Percentiles rank a stretch among this genome's conserved stretches.
Evolutionary conservation across 2,329 filamentous ascomycete species (phyloP).

Genomic region (Ophidiomyces ophidiicola): DNA sequence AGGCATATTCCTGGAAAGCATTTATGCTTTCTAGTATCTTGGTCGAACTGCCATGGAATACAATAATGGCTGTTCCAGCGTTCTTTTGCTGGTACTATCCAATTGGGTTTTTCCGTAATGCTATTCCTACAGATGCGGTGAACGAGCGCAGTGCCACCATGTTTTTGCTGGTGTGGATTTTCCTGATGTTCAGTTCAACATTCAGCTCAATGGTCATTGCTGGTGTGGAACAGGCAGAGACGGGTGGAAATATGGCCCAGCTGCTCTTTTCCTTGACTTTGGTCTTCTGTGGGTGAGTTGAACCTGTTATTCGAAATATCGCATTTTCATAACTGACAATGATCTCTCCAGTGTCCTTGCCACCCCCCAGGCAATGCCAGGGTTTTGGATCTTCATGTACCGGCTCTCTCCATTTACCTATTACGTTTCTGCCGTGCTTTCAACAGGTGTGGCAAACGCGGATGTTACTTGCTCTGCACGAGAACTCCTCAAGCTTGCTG

Average conservation of each 20-base stretch:
- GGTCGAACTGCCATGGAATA: slow-evolving; percentile 57
- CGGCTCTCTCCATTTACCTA: slow-evolving; percentile 56
- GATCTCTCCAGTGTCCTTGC: slow-evolving; percentile 32
- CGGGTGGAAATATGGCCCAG: slow-evolving; percentile 51
- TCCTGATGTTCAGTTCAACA: slow-evolving; percentile 59
- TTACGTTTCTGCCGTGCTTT: slow-evolving; percentile 33
- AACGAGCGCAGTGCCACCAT: slow-evolving; percentile 50
- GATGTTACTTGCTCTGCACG: slow-evolving; percentile 25
- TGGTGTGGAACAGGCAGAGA: slow-evolving; percentile 56
- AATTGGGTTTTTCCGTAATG: slow-evolving; percentile 38
- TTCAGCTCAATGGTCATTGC: slow-evolving; percentile 65
- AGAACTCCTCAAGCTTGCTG: slow-evolving; percentile 26
- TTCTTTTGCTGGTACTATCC: slow-evolving; percentile 59
- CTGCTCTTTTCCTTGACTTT: slow-evolving; percentile 48
- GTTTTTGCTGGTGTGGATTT: slow-evolving; percentile 51
- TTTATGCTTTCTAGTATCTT: slow-evolving; percentile 61
- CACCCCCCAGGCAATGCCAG: slow-evolving; percentile 45
- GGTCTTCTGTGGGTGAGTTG: slow-evolving; percentile 40
- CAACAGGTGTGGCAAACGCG: slow-evolving; percentile 24
- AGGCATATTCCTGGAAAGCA: slow-evolving; percentile 59
- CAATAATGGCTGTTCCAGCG: slow-evolving; percentile 50
- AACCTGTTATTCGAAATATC: neutral
- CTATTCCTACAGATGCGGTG: slow-evolving; percentile 29
- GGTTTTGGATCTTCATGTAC: slow-evolving; percentile 73
- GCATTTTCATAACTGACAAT: neutral